A percentile compares a stretch with the other conserved stretches of the same genome.
These are phyloP conservation scores for Hypsizygus ulmarius DNA, from an alignment of 1,284 basidiomycete genomes.

Conservation along the genomic window DNA sequence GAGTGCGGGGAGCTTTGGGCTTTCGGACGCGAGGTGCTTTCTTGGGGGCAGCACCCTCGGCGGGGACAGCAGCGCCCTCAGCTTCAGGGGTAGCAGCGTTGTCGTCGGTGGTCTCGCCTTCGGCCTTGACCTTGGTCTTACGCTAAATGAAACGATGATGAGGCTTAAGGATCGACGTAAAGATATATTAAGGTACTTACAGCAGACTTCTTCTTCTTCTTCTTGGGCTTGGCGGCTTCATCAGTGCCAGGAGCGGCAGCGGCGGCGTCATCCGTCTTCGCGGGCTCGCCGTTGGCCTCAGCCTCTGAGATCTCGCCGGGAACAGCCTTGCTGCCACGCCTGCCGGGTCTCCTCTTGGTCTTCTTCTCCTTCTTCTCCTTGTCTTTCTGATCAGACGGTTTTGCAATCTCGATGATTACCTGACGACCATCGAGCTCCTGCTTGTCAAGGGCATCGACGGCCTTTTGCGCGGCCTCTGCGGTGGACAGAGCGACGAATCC, in stretches of 20 bases:
- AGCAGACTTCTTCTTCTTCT: conserved; percentile 70
- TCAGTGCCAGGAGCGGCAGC: conserved; percentile 39
- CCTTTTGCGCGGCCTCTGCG: conserved; percentile 80
- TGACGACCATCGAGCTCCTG: conserved; percentile 84
- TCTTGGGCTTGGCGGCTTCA: conserved; percentile 72
- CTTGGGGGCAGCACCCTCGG: conserved; percentile 31
- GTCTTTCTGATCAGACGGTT: conserved; percentile 83
- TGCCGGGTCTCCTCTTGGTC: conserved; percentile 73
- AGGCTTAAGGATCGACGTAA: conserved; percentile 9
- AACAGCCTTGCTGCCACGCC: conserved; percentile 78
- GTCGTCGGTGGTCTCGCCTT: conserved; percentile 38
- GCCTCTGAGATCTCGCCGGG: conserved; percentile 84
- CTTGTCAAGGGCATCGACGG: conserved; percentile 84
- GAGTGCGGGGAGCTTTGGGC: conserved; percentile 53
- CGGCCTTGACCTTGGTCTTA: conserved; percentile 56
- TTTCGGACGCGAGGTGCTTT: conserved; percentile 62
- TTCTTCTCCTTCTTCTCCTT: conserved; percentile 76
- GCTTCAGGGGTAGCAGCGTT: conserved; percentile 33
- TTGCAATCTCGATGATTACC: conserved; percentile 87
- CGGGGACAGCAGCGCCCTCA: conserved; percentile 29
- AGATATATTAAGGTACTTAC: conserved; percentile 42
- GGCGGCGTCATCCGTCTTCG: conserved; percentile 48
- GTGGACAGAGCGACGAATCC: conserved; percentile 86
- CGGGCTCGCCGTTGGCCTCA: conserved; percentile 74
- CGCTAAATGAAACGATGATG: conserved; percentile 40